phyloP scores from a whole-genome alignment of 192 early-diverging fungal genomes.

The Geranomyces michiganensis region DNA sequence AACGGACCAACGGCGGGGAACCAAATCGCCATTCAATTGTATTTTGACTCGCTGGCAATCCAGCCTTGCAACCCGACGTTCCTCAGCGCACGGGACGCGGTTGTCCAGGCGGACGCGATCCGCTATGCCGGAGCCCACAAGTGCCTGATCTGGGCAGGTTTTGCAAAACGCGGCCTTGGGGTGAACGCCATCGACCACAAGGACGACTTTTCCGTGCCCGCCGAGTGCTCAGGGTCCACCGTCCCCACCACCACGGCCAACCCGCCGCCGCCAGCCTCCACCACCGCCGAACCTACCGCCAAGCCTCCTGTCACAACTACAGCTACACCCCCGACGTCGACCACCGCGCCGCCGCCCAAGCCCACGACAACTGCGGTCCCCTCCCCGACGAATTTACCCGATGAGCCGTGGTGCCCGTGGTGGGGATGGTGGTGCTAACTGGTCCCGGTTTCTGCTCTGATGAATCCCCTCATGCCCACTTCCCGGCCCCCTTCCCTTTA shows the following conservation, averaged over 20 bases:
- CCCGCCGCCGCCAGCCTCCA: not conserved
- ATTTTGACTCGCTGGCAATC: slow-evolving; percentile 61
- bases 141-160: slow-evolving; percentile 61
- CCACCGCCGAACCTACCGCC: not conserved
- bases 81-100: slow-evolving; percentile 63
- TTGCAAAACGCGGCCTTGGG: slow-evolving; percentile 70
- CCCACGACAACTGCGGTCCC: not conserved
- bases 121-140: slow-evolving; percentile 51
- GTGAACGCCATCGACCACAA: slow-evolving; percentile 30
- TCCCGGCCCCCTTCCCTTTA: too few species aligned
- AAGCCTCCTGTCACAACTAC: slow-evolving; percentile 4
- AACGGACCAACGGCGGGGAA: slow-evolving; percentile 42
- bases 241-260: not conserved
- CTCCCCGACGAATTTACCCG: not conserved
- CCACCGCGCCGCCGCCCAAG: not conserved
- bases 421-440: not conserved
- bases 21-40: slow-evolving; percentile 50
- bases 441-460: not conserved
- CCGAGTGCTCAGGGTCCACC: slow-evolving; percentile 18
- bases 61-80: slow-evolving; percentile 72
- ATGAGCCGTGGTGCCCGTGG: slow-evolving; percentile 3
- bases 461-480: too few species aligned
- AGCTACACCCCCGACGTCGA: not conserved
- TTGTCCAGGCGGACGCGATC: slow-evolving; percentile 58
- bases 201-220: slow-evolving; percentile 17